Evolutionary conservation across 2,329 filamentous ascomycete species (phyloP), one percentile per base, ranked within the genome.

Genomic region (Dactylellina haptotyla): DNA sequence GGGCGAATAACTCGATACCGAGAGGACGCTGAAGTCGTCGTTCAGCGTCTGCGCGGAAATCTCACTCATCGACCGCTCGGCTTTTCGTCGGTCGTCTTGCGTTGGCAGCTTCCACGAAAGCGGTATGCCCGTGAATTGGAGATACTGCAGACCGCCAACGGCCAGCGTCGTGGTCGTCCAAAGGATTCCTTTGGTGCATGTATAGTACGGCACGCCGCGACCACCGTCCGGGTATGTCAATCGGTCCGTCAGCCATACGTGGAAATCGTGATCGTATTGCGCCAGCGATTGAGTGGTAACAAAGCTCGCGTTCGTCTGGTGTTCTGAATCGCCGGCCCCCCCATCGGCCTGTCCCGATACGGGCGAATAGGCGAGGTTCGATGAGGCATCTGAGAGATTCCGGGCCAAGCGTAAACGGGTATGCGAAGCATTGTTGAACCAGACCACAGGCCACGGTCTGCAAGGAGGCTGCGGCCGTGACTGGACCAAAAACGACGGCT

Each of bases 231-330:
- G 58, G 14, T 43, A 34, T 6, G 50, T 58, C 3, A 71, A 39
- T 16, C 58, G 50, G 25, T 71, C 58, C 4, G 34, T 50, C 34
- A 58, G 43, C 66, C 58, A 71, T 10, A 58, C 26, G 25, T 64
- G 32, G 34, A 71, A 71, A 25, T 63, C 66, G n/a, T 57, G 20
- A 32, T 71, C 66, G 14, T 71, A 71, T n/a, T 23, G 43, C 2
- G 58, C 16, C 10, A 71, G 18, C 12, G 39, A 23, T 3, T 25
- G 26, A 9, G 58, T 63, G 3, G 57, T 71, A 6, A 64, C 23
- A 30, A 14, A 25, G 26, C 9, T 9, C 20, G 46, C 4, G 14
- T 41, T 26, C 1, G 10, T 26, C 20, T 45, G 26, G 50, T 43
- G 18, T 16, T 66, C 14, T 56, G 26, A 32, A 41, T 59, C 46